Evolutionary conservation across 2,329 filamentous ascomycete species (phyloP), one percentile per base, ranked within the genome.

Genomic region (Alternaria incomplexa): DNA sequence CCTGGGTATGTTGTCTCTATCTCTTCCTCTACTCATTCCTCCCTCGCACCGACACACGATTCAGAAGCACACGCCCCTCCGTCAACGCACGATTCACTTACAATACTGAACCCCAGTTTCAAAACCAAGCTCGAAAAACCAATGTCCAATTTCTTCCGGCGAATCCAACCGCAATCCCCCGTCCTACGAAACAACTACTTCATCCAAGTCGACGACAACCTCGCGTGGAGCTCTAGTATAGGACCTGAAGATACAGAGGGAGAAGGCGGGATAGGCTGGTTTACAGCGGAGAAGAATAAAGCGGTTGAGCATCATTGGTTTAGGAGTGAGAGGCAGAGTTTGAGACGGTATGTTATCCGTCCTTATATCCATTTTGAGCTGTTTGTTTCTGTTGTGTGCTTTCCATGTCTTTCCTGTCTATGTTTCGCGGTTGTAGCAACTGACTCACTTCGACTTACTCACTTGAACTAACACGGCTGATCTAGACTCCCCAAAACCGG

Each of bases 161-260:
- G 93, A 0, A 78, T 63, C 3, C 85, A 86, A 73, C 90, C 90
- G 1, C 89, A 93, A 45, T 87, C 88, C 47, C 85, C 89, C 0
- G 86, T 91, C 23, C 70, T 88, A 20, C 84, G 92, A 62, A 93
- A 94, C 76, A 95, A 96, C 76, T 96, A 96, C 80, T 96, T 96
- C 82, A 86, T 96, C 66, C 93, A 96, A 80, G 92, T 96, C 1
- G 93, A 96, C 73, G 91, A 93, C 60, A 80, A 85, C 6, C 83
- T 97, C 1, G 83, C 90, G 0, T 96, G 93, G 93, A 92, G 89
- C 62, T 81, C 84, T 72, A 92, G 88, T 71, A 94, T 96, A 68
- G 93, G 93, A 0, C 71, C 81, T 15, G 93, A 96, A 78, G 91
- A 96, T 75, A 44, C 48, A 4, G 80, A 81, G 1, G 80, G 82